phyloP scores from a whole-genome alignment of 2,329 filamentous ascomycete species.

The Metarhizium brunneum region DNA sequence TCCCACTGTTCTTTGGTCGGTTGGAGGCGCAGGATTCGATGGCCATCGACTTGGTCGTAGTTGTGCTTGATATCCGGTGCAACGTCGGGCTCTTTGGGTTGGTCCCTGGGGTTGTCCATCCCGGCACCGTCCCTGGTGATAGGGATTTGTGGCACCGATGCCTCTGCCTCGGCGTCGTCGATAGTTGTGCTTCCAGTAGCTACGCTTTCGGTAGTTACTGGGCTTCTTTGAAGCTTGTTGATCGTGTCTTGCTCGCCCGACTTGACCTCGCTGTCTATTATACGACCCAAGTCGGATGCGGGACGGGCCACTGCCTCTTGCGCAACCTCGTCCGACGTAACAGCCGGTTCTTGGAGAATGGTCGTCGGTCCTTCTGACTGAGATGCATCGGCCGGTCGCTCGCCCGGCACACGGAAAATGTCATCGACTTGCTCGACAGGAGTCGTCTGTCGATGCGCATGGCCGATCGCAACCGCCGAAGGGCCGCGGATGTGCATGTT shows the following conservation, averaged over 20 bases:
- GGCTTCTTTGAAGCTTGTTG: no score
- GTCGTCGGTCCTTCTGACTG: neutral
- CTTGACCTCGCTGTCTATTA: neutral
- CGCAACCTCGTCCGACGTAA: neutral
- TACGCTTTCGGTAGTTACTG: no score
- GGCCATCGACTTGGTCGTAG: constrained; percentile 20
- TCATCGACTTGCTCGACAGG: neutral
- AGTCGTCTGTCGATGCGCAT: neutral
- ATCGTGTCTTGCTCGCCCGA: neutral
- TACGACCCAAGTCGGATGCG: neutral
- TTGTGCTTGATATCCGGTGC: constrained; percentile 18
- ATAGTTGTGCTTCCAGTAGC: no score
- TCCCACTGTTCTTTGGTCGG: constrained; percentile 25
- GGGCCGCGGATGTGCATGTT: neutral
- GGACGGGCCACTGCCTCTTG: neutral
- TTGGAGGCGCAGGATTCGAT: constrained; percentile 23
- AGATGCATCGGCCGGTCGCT: neutral
- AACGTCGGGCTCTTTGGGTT: neutral
- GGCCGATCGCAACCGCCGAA: neutral
- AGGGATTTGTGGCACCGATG: neutral
- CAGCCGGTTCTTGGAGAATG: neutral
- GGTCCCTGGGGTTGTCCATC: neutral
- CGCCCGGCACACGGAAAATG: no score
- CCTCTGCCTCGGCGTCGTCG: no score
- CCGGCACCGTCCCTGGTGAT: neutral